These are phyloP conservation scores for Cryoendolithus antarcticus DNA, from an alignment of 2,329 filamentous ascomycete species.

Conservation along the genomic window DNA sequence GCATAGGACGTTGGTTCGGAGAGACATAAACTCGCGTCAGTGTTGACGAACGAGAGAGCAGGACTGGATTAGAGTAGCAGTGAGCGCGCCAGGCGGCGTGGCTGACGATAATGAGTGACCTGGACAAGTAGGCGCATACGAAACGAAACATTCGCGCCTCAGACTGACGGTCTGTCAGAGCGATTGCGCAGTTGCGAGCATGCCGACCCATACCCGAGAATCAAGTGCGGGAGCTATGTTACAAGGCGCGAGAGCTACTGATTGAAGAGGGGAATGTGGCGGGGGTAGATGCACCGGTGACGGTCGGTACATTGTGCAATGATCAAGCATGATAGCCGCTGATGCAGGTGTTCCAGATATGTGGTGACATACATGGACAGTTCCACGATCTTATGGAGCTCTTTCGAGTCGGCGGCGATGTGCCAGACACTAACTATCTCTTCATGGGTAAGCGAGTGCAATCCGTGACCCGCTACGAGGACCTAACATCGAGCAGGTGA, in stretches of 20 bases:
- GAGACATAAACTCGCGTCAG: too few species aligned
- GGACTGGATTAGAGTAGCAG: too few species aligned
- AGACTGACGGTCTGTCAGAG: slow-evolving; percentile 39
- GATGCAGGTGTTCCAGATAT: slow-evolving; percentile 49
- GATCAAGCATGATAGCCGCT: neutral
- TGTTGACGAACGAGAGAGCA: too few species aligned
- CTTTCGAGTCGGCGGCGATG: slow-evolving; percentile 84
- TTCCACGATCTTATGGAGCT: slow-evolving; percentile 97
- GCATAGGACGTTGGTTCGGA: too few species aligned
- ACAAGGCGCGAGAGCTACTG: slow-evolving; percentile 88
- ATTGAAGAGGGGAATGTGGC: slow-evolving; percentile 98
- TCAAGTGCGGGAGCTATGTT: slow-evolving; percentile 91
- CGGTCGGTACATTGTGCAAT: slow-evolving; percentile 40
- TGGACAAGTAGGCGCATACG: slow-evolving; percentile 59
- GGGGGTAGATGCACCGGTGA: slow-evolving; percentile 86
- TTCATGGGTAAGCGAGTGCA: slow-evolving; percentile 62
- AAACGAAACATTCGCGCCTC: slow-evolving; percentile 4
- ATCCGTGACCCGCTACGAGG: too few species aligned
- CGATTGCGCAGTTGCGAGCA: slow-evolving; percentile 87
- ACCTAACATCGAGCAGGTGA: slow-evolving; percentile 48
- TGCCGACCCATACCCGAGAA: slow-evolving; percentile 92
- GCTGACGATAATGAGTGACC: slow-evolving; percentile 62
- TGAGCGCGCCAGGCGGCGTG: too few species aligned
- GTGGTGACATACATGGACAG: slow-evolving; percentile 92
- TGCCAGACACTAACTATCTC: slow-evolving; percentile 89